Evolutionary conservation across 2,329 filamentous ascomycete genomes (phyloP).

Genomic region (Raffaelea arxii): DNA sequence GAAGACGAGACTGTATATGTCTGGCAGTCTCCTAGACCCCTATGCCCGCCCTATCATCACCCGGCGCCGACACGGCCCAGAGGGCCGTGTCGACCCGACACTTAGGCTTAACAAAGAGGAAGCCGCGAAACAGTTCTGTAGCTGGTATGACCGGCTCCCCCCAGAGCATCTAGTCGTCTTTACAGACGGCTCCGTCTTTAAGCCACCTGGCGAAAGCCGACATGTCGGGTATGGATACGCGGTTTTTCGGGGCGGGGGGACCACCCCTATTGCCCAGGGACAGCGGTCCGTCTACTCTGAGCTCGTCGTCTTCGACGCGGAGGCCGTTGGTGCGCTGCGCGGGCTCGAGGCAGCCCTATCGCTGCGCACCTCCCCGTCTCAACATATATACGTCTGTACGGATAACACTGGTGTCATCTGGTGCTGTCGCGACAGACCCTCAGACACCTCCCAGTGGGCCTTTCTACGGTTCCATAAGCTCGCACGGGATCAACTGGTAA

Average conservation of each 20-base stretch:
- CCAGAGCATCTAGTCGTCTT: neutral
- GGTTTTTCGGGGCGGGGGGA: neutral
- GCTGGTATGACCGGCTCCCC: neutral
- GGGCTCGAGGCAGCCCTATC: neutral
- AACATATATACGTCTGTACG: neutral
- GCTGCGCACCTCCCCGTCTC: neutral
- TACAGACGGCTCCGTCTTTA: neutral
- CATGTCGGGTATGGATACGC: neutral
- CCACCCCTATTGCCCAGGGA: neutral
- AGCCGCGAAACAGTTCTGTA: neutral
- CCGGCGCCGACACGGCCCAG: neutral
- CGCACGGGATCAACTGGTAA: neutral
- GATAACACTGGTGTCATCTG: neutral
- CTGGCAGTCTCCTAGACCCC: neutral
- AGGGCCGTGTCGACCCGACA: neutral
- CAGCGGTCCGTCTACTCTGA: neutral
- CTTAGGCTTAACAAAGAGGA: neutral
- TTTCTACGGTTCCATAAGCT: neutral
- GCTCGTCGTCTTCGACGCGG: neutral
- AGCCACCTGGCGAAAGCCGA: neutral
- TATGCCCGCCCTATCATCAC: neutral
- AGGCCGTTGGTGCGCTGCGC: neutral
- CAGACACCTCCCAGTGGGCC: neutral
- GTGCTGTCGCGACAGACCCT: neutral
- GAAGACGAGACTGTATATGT: neutral